These are phyloP conservation scores for Botryosphaeria dothidea DNA, from an alignment of 2,329 filamentous ascomycete genomes.

Conservation along the genomic window DNA sequence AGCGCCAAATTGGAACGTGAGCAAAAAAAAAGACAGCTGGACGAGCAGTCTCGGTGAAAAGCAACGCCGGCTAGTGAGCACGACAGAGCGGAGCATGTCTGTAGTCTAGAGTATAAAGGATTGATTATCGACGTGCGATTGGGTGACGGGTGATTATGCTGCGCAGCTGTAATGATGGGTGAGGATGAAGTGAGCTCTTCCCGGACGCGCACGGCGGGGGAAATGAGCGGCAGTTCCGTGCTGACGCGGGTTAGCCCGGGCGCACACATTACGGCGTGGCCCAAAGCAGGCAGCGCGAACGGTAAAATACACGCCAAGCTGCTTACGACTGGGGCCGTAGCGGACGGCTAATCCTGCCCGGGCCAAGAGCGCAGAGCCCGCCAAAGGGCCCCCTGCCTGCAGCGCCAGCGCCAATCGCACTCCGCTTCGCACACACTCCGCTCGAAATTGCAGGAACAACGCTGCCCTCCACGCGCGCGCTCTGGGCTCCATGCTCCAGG, in stretches of 20 bases:
- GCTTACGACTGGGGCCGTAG: slow-evolving; percentile 6
- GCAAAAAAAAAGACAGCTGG: background rate
- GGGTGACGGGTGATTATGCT: slow-evolving; percentile 5
- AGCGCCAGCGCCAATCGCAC: slow-evolving; percentile 2
- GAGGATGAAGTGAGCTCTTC: background rate
- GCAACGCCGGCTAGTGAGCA: slow-evolving; percentile 1
- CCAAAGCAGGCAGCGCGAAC: background rate
- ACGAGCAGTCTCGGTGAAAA: slow-evolving; percentile 8
- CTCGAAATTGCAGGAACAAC: slow-evolving; percentile 16
- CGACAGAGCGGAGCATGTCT: background rate
- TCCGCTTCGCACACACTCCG: slow-evolving; percentile 2
- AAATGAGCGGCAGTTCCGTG: background rate
- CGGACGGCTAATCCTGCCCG: slow-evolving; percentile 12
- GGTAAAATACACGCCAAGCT: slow-evolving; percentile 11
- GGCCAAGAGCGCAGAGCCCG: background rate
- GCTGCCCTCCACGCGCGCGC: slow-evolving; percentile 1
- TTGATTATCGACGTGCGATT: background rate
- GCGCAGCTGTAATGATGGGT: background rate
- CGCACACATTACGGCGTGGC: background rate
- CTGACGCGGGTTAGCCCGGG: slow-evolving; percentile 3
- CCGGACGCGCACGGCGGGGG: background rate
- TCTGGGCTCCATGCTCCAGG: background rate
- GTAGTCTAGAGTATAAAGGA: background rate
- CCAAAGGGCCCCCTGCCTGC: background rate
- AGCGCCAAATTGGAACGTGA: background rate